Percentiles rank a stretch among this genome's conserved stretches.
These are phyloP conservation scores for Orbilia oligospora DNA, from an alignment of 2,329 filamentous ascomycete species.

Conservation along the genomic window DNA sequence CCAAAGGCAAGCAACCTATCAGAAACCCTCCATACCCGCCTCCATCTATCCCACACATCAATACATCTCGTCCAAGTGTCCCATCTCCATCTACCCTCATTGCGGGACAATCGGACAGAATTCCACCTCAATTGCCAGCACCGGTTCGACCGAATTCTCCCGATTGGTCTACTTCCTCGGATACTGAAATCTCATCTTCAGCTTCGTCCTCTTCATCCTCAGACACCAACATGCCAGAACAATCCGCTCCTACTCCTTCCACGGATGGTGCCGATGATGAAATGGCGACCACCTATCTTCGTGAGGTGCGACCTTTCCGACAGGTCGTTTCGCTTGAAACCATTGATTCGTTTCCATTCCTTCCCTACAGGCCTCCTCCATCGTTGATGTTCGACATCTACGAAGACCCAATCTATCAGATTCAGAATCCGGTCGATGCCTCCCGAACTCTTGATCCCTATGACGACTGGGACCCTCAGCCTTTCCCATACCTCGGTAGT, in stretches of 20 bases:
- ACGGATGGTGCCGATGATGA: conserved; percentile 9
- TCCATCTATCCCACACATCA: conserved; percentile 12
- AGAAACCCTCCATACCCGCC: conserved; percentile 15
- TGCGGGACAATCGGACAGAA: conserved; percentile 8
- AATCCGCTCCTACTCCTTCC: background rate
- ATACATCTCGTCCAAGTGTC: conserved; percentile 15
- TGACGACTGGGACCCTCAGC: background rate
- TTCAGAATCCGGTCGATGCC: background rate
- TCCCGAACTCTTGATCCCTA: background rate
- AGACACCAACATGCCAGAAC: background rate
- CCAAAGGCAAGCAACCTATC: conserved; percentile 49
- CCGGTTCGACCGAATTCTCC: background rate
- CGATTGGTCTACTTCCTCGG: conserved; percentile 47
- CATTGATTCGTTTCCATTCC: conserved; percentile 42
- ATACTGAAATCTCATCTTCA: conserved; percentile 14
- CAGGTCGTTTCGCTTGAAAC: conserved; percentile 43
- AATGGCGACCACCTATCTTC: background rate
- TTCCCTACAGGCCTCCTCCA: conserved; percentile 15
- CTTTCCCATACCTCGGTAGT: background rate
- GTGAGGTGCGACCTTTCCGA: conserved; percentile 14
- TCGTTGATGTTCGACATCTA: conserved; percentile 25
- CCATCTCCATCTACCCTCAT: background rate
- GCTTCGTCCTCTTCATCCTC: background rate
- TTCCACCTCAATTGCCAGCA: conserved; percentile 10
- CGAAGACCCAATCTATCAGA: conserved; percentile 27